These are phyloP conservation scores for Nidularia sp. DNA, from an alignment of 768 basidiomycete genomes.

Conservation along the genomic window DNA sequence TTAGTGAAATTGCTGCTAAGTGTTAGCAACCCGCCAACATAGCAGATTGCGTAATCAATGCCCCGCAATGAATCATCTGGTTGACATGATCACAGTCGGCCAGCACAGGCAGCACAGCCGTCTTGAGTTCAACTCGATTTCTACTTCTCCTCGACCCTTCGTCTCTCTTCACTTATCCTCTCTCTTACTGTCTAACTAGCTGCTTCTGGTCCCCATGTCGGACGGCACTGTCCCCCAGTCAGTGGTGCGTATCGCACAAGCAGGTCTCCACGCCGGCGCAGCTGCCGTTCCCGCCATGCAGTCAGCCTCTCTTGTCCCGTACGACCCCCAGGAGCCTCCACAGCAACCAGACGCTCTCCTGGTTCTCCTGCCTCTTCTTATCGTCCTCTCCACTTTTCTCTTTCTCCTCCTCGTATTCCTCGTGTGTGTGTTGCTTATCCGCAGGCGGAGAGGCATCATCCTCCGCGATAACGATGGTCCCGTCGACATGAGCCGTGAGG, in stretches of 20 bases:
- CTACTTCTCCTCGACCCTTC: background rate
- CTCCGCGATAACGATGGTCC: constrained; percentile 89
- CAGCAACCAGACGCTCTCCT: constrained; percentile 63
- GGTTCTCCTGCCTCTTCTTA: constrained; percentile 89
- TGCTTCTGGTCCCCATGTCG: background rate
- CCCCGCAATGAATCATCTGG: no score
- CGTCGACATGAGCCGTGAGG: constrained; percentile 88
- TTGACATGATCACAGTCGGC: no score
- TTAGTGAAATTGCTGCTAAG: no score
- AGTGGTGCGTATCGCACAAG: background rate
- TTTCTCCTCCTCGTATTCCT: constrained; percentile 92
- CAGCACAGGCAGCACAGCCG: background rate
- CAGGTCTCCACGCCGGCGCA: background rate
- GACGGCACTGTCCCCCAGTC: background rate
- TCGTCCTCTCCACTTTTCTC: constrained; percentile 89
- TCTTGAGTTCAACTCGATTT: no score
- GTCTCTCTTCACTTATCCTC: background rate
- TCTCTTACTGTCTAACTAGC: background rate
- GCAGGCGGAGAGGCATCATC: constrained; percentile 71
- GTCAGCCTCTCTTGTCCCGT: no score
- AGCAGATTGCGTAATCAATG: no score
- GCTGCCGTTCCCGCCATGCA: background rate
- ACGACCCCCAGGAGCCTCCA: constrained; percentile 20
- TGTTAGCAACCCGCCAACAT: no score
- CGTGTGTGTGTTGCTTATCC: constrained; percentile 81